A percentile compares a stretch with the other conserved stretches of the same genome.
These are phyloP conservation scores for Pyrus hybrid DNA, from an alignment of 331 rosid genomes.

Conservation along the genomic window DNA sequence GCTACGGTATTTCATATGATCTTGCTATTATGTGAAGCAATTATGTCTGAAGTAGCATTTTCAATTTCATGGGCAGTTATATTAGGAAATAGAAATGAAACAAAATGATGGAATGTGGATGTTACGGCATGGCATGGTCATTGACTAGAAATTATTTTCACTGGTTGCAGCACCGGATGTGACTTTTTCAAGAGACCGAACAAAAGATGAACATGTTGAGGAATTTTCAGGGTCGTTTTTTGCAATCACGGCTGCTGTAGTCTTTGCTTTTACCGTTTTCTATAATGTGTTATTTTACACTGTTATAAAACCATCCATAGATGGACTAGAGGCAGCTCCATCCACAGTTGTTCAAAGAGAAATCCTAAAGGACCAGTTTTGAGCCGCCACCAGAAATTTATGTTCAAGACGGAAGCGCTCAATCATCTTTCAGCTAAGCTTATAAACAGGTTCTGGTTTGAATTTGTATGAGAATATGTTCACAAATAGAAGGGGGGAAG, in stretches of 20 bases:
- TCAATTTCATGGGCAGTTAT: not conserved
- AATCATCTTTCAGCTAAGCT: not conserved
- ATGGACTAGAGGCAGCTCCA: constrained; percentile 26
- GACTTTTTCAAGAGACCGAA: constrained; percentile 21
- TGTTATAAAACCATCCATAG: constrained; percentile 73
- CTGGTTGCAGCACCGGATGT: constrained; percentile 40
- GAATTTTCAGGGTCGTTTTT: constrained; percentile 52
- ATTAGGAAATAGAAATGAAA: no score
- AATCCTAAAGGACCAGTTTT: constrained; percentile 8
- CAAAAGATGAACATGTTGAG: constrained; percentile 10
- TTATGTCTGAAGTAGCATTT: not conserved
- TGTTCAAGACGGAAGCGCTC: not conserved
- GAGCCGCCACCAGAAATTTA: not conserved
- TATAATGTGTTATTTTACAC: constrained; percentile 55
- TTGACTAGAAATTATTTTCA: not conserved
- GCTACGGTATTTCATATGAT: no score
- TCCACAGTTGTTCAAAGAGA: not conserved
- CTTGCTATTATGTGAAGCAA: not conserved
- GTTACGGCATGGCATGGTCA: no score
- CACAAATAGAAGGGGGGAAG: not conserved
- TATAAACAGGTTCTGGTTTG: not conserved
- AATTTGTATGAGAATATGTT: not conserved
- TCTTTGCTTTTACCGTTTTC: constrained; percentile 55
- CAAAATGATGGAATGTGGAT: not conserved
- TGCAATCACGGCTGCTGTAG: constrained; percentile 31